These are phyloP conservation scores for Pleurotus giganteus DNA, from an alignment of 768 basidiomycete species.

Conservation along the genomic window DNA sequence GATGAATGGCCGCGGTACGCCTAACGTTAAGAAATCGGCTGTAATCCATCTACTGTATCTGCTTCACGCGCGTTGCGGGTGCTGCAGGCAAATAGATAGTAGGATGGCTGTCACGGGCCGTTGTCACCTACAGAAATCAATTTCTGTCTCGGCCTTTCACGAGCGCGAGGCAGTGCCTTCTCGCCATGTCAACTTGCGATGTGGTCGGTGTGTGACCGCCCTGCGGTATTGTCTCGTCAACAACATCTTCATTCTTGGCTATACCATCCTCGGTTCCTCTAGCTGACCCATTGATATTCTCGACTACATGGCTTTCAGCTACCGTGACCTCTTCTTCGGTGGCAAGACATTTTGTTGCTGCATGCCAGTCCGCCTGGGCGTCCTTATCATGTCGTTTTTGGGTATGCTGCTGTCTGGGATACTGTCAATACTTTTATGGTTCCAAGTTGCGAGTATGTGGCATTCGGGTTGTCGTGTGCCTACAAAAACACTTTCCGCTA, in stretches of 20 bases:
- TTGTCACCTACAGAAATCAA: no score
- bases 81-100: no score
- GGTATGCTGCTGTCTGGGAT: constrained; percentile 53
- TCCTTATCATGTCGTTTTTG: constrained; percentile 51
- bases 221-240: neutral
- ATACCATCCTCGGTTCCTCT: neutral
- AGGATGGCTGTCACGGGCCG: no score
- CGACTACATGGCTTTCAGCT: constrained; percentile 44
- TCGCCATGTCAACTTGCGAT: neutral
- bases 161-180: neutral
- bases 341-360: constrained; percentile 62
- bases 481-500: constrained; percentile 12
- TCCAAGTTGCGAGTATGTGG: constrained; percentile 55
- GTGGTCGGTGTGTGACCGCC: neutral
- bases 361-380: constrained; percentile 60
- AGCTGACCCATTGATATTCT: no score
- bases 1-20: no score
- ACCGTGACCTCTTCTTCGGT: constrained; percentile 44
- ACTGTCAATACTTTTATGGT: constrained; percentile 57
- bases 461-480: neutral
- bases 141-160: no score
- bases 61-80: no score
- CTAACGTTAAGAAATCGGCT: no score
- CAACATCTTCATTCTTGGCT: neutral
- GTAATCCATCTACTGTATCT: no score